phyloP scores from a whole-genome alignment of 306 rosid genomes.

The Carpinus fangiana region DNA sequence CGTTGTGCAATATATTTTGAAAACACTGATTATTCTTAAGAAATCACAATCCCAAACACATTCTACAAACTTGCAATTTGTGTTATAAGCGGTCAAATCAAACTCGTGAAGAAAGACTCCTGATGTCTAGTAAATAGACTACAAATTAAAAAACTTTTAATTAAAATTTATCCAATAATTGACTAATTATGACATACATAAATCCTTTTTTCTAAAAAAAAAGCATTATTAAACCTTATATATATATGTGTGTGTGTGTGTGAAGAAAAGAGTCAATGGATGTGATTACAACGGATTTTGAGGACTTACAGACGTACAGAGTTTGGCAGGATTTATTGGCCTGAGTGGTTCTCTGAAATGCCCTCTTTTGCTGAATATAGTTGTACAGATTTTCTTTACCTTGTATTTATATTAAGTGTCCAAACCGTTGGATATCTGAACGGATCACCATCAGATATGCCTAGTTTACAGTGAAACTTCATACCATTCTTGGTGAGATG shows the following conservation, averaged over 20 bases:
- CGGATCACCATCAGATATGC: not conserved
- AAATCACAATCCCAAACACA: no score
- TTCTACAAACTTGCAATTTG: no score
- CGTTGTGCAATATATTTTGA: no score
- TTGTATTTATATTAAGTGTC: not conserved
- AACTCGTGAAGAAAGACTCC: no score
- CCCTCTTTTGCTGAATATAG: not conserved
- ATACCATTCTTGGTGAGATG: not conserved
- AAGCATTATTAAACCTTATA: no score
- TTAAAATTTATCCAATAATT: no score
- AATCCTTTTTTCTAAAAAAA: no score
- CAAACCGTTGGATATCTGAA: not conserved
- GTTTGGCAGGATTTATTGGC: not conserved
- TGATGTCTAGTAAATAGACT: no score
- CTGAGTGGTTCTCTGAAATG: not conserved
- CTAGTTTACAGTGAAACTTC: not conserved
- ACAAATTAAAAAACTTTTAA: no score
- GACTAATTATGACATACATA: no score
- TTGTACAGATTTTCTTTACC: not conserved
- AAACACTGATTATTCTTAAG: no score
- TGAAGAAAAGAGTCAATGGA: not conserved
- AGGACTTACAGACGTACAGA: slow-evolving; percentile 4
- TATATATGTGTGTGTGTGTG: not conserved
- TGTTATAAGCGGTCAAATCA: no score
- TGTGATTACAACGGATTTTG: not conserved